phyloP scores from a whole-genome alignment of 1,139 yeast genomes.

The Kluyveromyces sp. region DNA sequence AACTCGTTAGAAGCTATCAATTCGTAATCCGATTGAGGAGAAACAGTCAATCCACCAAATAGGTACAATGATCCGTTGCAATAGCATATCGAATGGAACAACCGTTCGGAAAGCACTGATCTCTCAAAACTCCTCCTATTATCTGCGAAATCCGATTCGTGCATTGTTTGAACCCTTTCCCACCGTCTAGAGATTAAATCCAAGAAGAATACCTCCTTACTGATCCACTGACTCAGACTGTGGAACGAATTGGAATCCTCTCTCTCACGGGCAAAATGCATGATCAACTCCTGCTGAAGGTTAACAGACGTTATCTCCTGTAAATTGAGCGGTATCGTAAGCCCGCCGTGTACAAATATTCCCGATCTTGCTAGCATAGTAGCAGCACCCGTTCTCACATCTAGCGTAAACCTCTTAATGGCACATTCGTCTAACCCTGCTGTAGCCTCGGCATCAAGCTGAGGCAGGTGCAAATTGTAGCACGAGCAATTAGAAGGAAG shows the following conservation, averaged over 20 bases:
- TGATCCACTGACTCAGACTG: slow-evolving; percentile 39
- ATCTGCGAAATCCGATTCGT: slow-evolving; percentile 8
- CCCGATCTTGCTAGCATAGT: slow-evolving; percentile 50
- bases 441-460: slow-evolving; percentile 11
- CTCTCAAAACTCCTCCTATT: neutral
- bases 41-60: slow-evolving; percentile 52
- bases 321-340: slow-evolving; percentile 51
- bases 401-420: slow-evolving; percentile 33
- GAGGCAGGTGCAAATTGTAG: slow-evolving; percentile 30
- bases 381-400: slow-evolving; percentile 63
- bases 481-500: slow-evolving; percentile 33
- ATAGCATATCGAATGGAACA: slow-evolving; percentile 52
- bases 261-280: slow-evolving; percentile 23
- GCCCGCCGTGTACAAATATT: slow-evolving; percentile 61
- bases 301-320: slow-evolving; percentile 33
- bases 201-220: slow-evolving; percentile 50
- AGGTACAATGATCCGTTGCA: slow-evolving; percentile 45
- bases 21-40: slow-evolving; percentile 29
- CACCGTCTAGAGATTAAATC: slow-evolving; percentile 53
- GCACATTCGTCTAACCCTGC: slow-evolving; percentile 18
- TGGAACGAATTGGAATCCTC: slow-evolving; percentile 17
- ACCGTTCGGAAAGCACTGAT: slow-evolving; percentile 42
- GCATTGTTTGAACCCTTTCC: slow-evolving; percentile 37
- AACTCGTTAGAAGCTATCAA: slow-evolving; percentile 52
- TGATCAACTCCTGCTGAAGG: slow-evolving; percentile 25